Conservation (phyloP, 768 basidiomycete species). For the Collybia mongolica region DNA sequence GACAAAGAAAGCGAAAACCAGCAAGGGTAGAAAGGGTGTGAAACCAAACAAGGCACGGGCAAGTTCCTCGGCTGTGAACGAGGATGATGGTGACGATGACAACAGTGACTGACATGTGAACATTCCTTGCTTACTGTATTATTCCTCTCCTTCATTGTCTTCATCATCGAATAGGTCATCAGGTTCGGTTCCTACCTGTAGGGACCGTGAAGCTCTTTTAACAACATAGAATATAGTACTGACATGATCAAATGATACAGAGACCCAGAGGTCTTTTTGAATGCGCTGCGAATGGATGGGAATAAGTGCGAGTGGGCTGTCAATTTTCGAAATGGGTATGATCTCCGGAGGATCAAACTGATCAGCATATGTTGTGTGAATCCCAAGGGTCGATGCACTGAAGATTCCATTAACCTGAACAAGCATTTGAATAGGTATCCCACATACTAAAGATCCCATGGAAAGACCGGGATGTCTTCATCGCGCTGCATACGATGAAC, state of each 20-base stretch:
- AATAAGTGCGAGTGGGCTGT: conserved; percentile 12
- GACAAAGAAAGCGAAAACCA: not conserved
- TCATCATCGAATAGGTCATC: not conserved
- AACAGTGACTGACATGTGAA: not conserved
- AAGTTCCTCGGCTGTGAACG: not conserved
- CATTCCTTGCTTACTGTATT: not conserved
- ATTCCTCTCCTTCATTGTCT: not conserved
- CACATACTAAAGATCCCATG: conserved; percentile 20
- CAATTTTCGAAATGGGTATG: conserved; percentile 11
- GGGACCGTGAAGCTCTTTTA: not conserved
- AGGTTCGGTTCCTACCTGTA: not conserved
- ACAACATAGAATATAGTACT: not conserved
- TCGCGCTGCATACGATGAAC: conserved; percentile 11
- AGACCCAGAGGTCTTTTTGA: conserved; percentile 10
- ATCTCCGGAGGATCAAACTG: conserved; percentile 12
- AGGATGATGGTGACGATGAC: not conserved
- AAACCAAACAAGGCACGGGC: not conserved
- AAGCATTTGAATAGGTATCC: too few species aligned
- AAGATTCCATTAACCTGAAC: too few species aligned
- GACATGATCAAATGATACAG: conserved; percentile 16
- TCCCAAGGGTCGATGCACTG: conserved; percentile 18
- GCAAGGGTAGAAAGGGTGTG: not conserved
- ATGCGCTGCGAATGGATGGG: conserved; percentile 3
- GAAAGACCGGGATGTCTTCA: conserved; percentile 15
- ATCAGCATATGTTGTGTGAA: conserved; percentile 17